Conservation (phyloP, 1,139 yeast species). For the Protomyces inundatus region DNA sequence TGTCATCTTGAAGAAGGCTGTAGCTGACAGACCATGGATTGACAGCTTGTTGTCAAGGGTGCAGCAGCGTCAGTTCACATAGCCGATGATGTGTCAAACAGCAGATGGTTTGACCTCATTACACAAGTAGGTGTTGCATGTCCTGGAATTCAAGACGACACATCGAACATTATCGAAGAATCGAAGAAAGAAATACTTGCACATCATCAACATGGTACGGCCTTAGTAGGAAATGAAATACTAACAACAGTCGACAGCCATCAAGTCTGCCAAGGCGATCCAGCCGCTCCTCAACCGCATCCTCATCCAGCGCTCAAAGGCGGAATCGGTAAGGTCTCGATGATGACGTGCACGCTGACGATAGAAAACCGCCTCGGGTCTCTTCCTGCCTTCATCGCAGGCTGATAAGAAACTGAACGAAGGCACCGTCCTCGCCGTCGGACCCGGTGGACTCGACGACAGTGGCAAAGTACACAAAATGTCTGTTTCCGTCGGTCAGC, state of each 20-base stretch:
- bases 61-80: no score
- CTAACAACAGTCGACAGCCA: conserved; percentile 45
- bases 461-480: conserved; percentile 65
- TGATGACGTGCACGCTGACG: conserved; percentile 34
- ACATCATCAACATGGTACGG: not conserved
- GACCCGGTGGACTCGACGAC: conserved; percentile 54
- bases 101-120: no score
- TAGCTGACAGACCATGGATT: no score
- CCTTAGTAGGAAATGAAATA: not conserved
- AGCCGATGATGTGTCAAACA: no score
- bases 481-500: conserved; percentile 80
- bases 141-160: no score
- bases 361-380: conserved; percentile 88
- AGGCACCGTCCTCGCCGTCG: conserved; percentile 45
- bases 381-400: conserved; percentile 93
- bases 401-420: conserved; percentile 74
- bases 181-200: not conserved
- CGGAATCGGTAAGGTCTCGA: conserved; percentile 37
- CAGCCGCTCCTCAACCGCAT: conserved; percentile 94
- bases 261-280: conserved; percentile 81
- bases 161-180: no score
- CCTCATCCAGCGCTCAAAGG: conserved; percentile 88
- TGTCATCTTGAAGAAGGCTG: no score
- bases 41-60: no score
- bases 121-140: no score